Evolutionary conservation across 208 protist species (phyloP).

Genomic region (Leishmania guyanensis): DNA sequence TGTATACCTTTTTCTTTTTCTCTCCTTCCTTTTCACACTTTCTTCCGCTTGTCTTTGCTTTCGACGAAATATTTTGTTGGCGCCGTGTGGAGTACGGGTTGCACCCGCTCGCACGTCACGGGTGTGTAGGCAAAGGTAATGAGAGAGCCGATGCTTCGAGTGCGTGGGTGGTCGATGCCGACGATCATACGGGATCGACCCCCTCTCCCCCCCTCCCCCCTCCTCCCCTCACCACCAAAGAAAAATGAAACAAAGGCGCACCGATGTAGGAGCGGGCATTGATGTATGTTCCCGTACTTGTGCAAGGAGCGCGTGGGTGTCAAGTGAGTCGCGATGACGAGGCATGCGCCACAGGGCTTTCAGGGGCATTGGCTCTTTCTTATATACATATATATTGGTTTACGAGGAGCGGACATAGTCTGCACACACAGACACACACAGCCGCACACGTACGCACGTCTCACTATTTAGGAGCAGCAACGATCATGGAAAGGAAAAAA

Average conservation of each 20-base stretch:
- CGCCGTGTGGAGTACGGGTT: not conserved
- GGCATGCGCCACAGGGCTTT: not conserved
- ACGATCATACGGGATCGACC: not conserved
- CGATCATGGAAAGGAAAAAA: not conserved
- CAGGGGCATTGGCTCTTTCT: not conserved
- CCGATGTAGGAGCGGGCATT: not conserved
- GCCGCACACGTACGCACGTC: not conserved
- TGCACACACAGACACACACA: not conserved
- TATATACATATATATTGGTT: not conserved
- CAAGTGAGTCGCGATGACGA: not conserved
- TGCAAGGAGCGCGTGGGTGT: not conserved
- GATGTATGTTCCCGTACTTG: not conserved
- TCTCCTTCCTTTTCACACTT: not conserved
- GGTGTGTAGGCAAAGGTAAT: not conserved
- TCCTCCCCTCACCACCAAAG: no score
- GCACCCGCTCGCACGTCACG: not conserved
- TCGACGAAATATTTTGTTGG: no score
- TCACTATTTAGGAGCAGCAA: not conserved
- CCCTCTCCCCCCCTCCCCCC: no score
- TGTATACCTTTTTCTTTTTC: not conserved
- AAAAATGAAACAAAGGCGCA: not conserved
- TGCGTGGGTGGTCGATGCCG: not conserved
- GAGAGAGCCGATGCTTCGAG: not conserved
- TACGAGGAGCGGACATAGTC: not conserved
- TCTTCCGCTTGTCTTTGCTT: not conserved